Percentiles rank a stretch among this genome's conserved stretches.
Evolutionary conservation across 148 eudicot genomes (phyloP).

Genomic region (Rhododendron henanense): DNA sequence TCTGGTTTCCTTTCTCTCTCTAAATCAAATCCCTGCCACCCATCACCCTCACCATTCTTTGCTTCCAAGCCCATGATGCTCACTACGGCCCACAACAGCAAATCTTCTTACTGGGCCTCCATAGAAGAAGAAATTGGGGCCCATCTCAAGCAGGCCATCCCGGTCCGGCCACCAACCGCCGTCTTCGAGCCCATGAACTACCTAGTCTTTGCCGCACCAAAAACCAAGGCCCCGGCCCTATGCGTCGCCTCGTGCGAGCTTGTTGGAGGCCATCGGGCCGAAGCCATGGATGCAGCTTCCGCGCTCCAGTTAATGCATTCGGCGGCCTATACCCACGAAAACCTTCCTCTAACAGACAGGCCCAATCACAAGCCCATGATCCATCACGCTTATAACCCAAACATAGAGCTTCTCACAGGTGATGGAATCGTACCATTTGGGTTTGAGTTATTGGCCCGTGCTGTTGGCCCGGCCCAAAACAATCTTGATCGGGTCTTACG

Average conservation of each 20-base stretch:
- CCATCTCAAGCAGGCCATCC: conserved; percentile 37
- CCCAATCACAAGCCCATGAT: not conserved
- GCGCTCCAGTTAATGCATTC: conserved; percentile 43
- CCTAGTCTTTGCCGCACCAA: conserved; percentile 35
- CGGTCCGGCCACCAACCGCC: conserved; percentile 17
- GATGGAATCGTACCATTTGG: conserved; percentile 17
- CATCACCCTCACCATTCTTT: not conserved
- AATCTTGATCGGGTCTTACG: conserved; percentile 25
- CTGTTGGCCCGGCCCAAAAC: not conserved
- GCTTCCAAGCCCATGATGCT: not conserved
- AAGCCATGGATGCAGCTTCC: conserved; percentile 36
- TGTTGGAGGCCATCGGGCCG: conserved; percentile 34
- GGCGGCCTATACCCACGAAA: conserved; percentile 30
- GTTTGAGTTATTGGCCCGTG: not conserved
- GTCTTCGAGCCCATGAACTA: conserved; percentile 54
- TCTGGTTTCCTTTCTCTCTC: not conserved
- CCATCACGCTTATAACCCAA: not conserved
- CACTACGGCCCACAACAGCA: conserved; percentile 8
- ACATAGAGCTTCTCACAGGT: conserved; percentile 28
- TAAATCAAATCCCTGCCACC: not conserved
- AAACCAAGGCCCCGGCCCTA: conserved; percentile 32
- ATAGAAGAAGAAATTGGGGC: conserved; percentile 29
- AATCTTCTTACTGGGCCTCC: conserved; percentile 33
- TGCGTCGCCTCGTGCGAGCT: conserved; percentile 53
- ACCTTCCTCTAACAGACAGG: not conserved